Evolutionary conservation across 768 basidiomycete genomes (phyloP), one percentile per base, ranked within the genome.

Genomic region (Leucocoprinus birnbaumii): DNA sequence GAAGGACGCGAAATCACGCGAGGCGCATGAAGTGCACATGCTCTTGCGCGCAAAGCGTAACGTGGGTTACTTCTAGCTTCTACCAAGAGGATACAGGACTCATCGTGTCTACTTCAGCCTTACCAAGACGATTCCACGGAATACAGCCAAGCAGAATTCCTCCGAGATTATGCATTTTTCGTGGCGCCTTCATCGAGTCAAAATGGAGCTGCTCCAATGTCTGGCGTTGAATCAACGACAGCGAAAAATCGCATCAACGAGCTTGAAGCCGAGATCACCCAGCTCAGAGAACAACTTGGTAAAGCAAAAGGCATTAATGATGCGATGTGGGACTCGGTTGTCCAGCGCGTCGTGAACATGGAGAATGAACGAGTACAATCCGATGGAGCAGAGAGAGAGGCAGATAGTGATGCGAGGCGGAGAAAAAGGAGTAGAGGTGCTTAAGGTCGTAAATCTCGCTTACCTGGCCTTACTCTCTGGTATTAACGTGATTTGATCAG

Each of bases 1-100:
- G 71, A 77, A 77, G 51, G 91, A 93, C 63, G 63, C 70, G 22
- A 87, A 83, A 65, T 68, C 78, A 18, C 77, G 90, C 59, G 86
- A 89, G 35, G 73, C 71, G 5, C 90, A 92, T 61, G 89, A 90
- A 58, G 79, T 91, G 8, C 64, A 76, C n/a, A 74, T 86, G 68
- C 72, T 89, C 59, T 61, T 90, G 10, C 82, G 83, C 14, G 63
- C 69, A 42, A 74, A 75, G 56, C 67, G 66, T 49, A 67, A 71
- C 59, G 86, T 84, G 63, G 40, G 62, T 59, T 31, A 56, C 21
- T 42, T n/a, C 48, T 51, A 31, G 38, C 16, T 27, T 48, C 26
- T 19, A 48, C 26, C 35, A 18, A 16, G 3, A 16, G 18, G 11
- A 6, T 18, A 18, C 5, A 35, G 19, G n/a, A n/a, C 5, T 35